Conservation (phyloP, 495 filamentous ascomycete species). For the Aspergillus olivimuriae region DNA sequence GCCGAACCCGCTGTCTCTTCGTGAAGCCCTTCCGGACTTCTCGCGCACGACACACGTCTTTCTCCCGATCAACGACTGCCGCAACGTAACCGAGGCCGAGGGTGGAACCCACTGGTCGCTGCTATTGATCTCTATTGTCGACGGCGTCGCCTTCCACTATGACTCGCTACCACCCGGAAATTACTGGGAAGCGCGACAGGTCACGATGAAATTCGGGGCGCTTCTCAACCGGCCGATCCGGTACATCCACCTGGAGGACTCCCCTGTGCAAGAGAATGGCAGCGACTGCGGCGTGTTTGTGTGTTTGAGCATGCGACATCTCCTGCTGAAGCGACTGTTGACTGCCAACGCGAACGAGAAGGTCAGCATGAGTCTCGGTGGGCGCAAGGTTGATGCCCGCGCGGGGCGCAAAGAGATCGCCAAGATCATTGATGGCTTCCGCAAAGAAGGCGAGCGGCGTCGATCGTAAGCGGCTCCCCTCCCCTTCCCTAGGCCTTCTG, state of each 20-base stretch:
- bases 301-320: slow-evolving; percentile 83
- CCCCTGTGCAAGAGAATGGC: slow-evolving; percentile 86
- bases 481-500: slow-evolving; percentile 8
- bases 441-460: slow-evolving; percentile 75
- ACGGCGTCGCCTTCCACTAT: slow-evolving; percentile 93
- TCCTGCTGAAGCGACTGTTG: slow-evolving; percentile 78
- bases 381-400: slow-evolving; percentile 67
- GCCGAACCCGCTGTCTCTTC: slow-evolving; percentile 63
- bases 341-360: slow-evolving; percentile 68
- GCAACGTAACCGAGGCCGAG: slow-evolving; percentile 67
- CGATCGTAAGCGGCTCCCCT: slow-evolving; percentile 55
- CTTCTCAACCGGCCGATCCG: slow-evolving; percentile 59
- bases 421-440: slow-evolving; percentile 70
- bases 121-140: slow-evolving; percentile 79
- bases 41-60: slow-evolving; percentile 84
- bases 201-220: slow-evolving; percentile 52
- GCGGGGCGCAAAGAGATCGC: slow-evolving; percentile 82
- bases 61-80: slow-evolving; percentile 89
- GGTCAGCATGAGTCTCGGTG: slow-evolving; percentile 87
- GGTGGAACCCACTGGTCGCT: slow-evolving; percentile 94
- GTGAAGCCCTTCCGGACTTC: slow-evolving; percentile 57
- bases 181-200: slow-evolving; percentile 59
- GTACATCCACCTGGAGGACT: slow-evolving; percentile 74
- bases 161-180: slow-evolving; percentile 82
- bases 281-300: slow-evolving; percentile 96